Base-by-base conservation (phyloP, 257 asterid species). In the Striga asiatica region DNA sequence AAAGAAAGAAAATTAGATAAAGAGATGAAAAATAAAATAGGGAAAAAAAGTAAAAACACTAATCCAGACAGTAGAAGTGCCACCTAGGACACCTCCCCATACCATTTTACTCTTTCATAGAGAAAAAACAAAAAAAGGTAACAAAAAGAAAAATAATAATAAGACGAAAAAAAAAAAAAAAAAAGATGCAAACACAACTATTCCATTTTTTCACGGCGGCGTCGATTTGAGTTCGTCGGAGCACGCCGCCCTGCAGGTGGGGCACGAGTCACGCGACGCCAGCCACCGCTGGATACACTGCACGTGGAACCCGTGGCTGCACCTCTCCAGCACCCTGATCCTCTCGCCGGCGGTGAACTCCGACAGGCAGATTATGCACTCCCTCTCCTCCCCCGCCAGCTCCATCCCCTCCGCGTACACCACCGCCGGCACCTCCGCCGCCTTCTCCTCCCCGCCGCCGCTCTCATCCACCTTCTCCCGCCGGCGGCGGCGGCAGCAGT, bases 161-260 rank as follows among this genome's bases (percentile, higher is more conserved):
- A n/a, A n/a, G n/a, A n/a, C n/a, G n/a, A n/a, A n/a, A n/a, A n/a
- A n/a, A n/a, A n/a, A n/a, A n/a, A n/a, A n/a, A n/a, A n/a, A n/a
- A n/a, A n/a, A n/a, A n/a, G n/a, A n/a, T n/a, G n/a, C n/a, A n/a
- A n/a, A n/a, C n/a, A n/a, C n/a, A n/a, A n/a, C n/a, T n/a, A n/a
- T n/a, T n/a, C n/a, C n/a, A n/a, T n/a, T n/a, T n/a, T n/a, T n/a
- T n/a, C n/a, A n/a, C n/a, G n/a, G n/a, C n/a, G n/a, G n/a, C n/a
- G n/a, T n/a, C n/a, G n/a, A n/a, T n/a, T n/a, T n/a, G n/a, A n/a
- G n/a, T n/a, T n/a, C n/a, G n/a, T n/a, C n/a, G n/a, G n/a, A n/a
- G n/a, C n/a, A n/a, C n/a, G n/a, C n/a, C 1, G 80, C 34, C 22
- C 80, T 73, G 69, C 78, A 78, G 23, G 71, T 78, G 0, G 84